These are phyloP conservation scores for Aquilaria sinensis DNA, from an alignment of 345 rosid genomes.

Conservation along the genomic window DNA sequence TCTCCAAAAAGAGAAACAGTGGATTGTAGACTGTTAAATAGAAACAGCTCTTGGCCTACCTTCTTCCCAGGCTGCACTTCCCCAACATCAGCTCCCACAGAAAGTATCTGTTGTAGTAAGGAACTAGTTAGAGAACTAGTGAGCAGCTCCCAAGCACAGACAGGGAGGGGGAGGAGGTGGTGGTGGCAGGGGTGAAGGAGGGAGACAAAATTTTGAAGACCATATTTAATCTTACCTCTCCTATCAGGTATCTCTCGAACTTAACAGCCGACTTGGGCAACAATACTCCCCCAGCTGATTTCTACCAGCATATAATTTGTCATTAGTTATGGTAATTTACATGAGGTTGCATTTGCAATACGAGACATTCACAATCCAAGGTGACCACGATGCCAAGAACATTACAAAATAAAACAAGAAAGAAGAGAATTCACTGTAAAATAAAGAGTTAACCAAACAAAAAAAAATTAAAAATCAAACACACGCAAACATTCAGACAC, in stretches of 20 bases:
- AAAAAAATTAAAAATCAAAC: no score
- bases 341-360: background rate
- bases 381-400: background rate
- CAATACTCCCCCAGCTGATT: constrained; percentile 85
- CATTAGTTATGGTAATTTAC: constrained; percentile 6
- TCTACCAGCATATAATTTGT: constrained; percentile 30
- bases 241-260: constrained; percentile 75
- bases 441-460: background rate
- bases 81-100: constrained; percentile 72
- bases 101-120: constrained; percentile 38
- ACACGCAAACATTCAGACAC: no score
- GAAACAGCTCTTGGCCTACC: constrained; percentile 26
- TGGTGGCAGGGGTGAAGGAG: no score
- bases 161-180: no score
- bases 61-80: constrained; percentile 67
- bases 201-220: background rate
- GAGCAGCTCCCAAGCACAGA: background rate
- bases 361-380: background rate
- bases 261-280: constrained; percentile 90
- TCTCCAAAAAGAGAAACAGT: background rate
- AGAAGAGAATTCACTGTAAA: background rate
- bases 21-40: background rate
- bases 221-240: constrained; percentile 49
- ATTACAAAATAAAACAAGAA: background rate
- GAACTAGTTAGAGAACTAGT: background rate